phyloP scores from a whole-genome alignment of 2,329 filamentous ascomycete genomes.

The Microsporum canis region DNA sequence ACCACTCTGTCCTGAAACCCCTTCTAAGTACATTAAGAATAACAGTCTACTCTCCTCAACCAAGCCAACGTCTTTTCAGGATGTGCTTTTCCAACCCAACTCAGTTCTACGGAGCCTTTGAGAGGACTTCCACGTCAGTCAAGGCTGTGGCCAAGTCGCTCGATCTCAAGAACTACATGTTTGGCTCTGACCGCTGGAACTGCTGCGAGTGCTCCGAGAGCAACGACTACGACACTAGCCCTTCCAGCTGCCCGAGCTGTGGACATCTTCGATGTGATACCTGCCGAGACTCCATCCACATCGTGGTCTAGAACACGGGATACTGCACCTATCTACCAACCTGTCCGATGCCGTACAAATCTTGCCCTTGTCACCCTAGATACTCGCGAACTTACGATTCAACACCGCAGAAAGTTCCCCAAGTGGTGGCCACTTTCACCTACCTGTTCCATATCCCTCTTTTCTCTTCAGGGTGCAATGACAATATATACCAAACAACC shows the following conservation, averaged over 20 bases:
- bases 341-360: not conserved
- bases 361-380: not conserved
- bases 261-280: not conserved
- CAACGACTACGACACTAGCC: not conserved
- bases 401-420: not conserved
- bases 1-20: not conserved
- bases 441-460: not conserved
- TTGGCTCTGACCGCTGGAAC: not conserved
- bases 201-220: conserved; percentile 1
- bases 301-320: not conserved
- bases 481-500: not conserved
- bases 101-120: not conserved
- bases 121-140: too few relatives aligned
- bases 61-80: not conserved
- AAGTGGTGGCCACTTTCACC: not conserved
- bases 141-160: not conserved
- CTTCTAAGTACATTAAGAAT: not conserved
- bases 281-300: not conserved
- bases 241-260: not conserved
- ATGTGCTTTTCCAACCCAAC: not conserved
- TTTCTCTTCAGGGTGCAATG: not conserved
- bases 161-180: not conserved
- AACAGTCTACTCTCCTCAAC: not conserved
- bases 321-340: not conserved
- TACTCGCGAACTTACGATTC: not conserved